Evolutionary conservation across 257 asterid genomes (phyloP), one percentile per base, ranked within the genome.

Genomic region (Salvia splendens): DNA sequence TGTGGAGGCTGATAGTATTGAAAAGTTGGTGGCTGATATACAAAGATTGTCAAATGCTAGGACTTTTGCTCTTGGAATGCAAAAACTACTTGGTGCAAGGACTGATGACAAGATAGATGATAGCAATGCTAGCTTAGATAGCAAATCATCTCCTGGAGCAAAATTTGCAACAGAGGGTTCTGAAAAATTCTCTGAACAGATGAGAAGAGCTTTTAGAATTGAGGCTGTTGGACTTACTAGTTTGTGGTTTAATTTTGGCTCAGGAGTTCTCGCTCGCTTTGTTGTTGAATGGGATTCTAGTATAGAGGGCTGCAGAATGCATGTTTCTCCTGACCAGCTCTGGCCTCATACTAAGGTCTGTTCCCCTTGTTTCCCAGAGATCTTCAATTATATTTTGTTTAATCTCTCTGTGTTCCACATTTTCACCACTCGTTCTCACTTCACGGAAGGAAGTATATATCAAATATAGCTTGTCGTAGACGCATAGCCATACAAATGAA

Each of bases 271-370:
- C 53, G 96, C 99, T 67, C 97, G 98, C 70, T 91, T 94, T 79
- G 98, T 94, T 59, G 97, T 94, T 65, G 98, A 94, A 79, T 94
- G 99, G 99, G 96, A 94, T 76, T 81, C 91, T 54, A 93, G 96
- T 71, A 94, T 88, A 86, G 96, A 83, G 71, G 99, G 98, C 65
- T 94, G 99, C 79, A 89, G 91, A 75, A 89, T 94, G 96, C 99
- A 94, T 77, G 99, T 94, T 73, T 91, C 98, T 28, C 99, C 98
- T 7, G 98, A 94, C 73, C 99, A 94, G 74, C 95, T 88, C 68
- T 94, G 98, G 98, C 96, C 99, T 50, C 99, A 91, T 53, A 91
- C 99, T 6, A 94, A 94, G 99, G 99, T 94, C 60, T 73, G 82
- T 75, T 53, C 65, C 46, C 61, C 17, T 51, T 61, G 63, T 67